phyloP scores from a whole-genome alignment of 2,329 filamentous ascomycete genomes.

The Cladobotryum protrusum region DNA sequence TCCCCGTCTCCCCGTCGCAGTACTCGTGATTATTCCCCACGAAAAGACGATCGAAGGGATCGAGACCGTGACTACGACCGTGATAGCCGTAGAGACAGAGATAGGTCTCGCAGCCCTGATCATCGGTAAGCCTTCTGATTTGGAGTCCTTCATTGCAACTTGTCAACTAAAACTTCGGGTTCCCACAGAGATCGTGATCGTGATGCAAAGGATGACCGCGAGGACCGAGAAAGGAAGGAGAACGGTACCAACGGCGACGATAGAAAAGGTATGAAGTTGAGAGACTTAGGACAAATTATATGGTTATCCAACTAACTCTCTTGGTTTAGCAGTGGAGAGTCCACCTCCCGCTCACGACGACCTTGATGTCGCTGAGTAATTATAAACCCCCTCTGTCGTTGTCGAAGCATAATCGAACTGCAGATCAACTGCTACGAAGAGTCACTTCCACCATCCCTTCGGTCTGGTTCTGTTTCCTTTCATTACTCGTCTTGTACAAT shows the following conservation, averaged over 20 bases:
- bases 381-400: background rate
- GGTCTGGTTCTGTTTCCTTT: background rate
- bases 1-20: slow-evolving; percentile 73
- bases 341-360: slow-evolving; percentile 84
- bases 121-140: slow-evolving; percentile 38
- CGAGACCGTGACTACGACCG: slow-evolving; percentile 74
- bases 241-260: slow-evolving; percentile 80
- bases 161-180: slow-evolving; percentile 22
- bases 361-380: slow-evolving; percentile 83
- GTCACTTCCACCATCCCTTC: background rate
- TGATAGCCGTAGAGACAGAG: slow-evolving; percentile 67
- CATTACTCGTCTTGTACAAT: slow-evolving; percentile 3
- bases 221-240: slow-evolving; percentile 69
- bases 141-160: background rate
- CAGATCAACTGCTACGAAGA: background rate
- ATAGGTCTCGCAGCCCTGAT: slow-evolving; percentile 69
- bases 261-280: slow-evolving; percentile 64
- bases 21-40: slow-evolving; percentile 74
- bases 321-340: slow-evolving; percentile 50
- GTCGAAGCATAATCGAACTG: slow-evolving; percentile 4
- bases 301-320: background rate
- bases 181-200: slow-evolving; percentile 45
- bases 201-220: slow-evolving; percentile 58
- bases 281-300: too few species aligned
- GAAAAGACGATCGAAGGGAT: slow-evolving; percentile 80